Percentiles rank a stretch among this genome's conserved stretches.
Conservation (phyloP, 2,329 filamentous ascomycete genomes). For the Penicillium capsulatum region DNA sequence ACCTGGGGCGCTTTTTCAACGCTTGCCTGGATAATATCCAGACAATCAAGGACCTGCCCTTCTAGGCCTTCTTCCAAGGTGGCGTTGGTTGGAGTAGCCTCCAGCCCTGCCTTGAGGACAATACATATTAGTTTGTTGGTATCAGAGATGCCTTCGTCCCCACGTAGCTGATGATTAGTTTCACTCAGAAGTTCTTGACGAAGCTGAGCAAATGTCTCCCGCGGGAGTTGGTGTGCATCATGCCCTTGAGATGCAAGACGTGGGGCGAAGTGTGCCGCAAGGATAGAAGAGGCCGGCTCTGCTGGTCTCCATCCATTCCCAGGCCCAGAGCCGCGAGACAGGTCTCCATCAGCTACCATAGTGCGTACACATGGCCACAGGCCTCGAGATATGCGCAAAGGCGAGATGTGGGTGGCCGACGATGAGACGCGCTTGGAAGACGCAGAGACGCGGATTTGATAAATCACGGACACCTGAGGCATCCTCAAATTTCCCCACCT, state of each 20-base stretch:
- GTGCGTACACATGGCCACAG: conserved; percentile 12
- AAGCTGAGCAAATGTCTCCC: conserved; percentile 70
- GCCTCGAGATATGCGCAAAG: not conserved
- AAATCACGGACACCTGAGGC: conserved; percentile 22
- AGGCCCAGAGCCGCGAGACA: conserved; percentile 13
- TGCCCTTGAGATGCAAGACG: conserved; percentile 65
- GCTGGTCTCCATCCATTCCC: conserved; percentile 21
- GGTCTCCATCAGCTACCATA: conserved; percentile 28
- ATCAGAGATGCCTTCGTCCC: conserved; percentile 65
- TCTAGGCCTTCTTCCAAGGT: conserved; percentile 49
- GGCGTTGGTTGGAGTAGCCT: conserved; percentile 57
- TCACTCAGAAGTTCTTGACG: conserved; percentile 59
- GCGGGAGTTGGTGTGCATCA: conserved; percentile 61
- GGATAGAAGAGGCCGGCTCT: conserved; percentile 62
- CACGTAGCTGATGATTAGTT: conserved; percentile 43
- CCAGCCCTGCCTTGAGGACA: conserved; percentile 72
- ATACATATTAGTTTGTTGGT: conserved; percentile 85
- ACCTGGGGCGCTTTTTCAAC: conserved; percentile 68
- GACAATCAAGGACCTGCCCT: conserved; percentile 56
- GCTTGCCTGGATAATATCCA: conserved; percentile 71
- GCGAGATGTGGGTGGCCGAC: too few species aligned
- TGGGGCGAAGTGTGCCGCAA: conserved; percentile 82
- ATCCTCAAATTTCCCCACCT: conserved; percentile 3
- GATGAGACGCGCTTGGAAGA: not conserved
- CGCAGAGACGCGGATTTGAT: conserved; percentile 1